These are phyloP conservation scores for Cercospora citrullina DNA, from an alignment of 2,329 filamentous ascomycete genomes.

Conservation along the genomic window DNA sequence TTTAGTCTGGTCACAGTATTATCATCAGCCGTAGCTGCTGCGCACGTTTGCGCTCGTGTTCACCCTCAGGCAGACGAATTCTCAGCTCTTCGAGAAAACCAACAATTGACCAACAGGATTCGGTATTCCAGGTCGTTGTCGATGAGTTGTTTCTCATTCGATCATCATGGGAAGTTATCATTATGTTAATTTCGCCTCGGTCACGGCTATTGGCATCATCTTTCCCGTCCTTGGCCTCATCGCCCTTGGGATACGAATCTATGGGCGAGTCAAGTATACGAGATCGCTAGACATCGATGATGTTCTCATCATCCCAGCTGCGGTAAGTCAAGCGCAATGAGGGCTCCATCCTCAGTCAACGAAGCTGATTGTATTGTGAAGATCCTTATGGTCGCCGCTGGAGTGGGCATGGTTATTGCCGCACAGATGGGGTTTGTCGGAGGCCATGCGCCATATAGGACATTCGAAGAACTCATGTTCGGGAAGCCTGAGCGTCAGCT, in stretches of 20 bases:
- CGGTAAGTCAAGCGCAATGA: constrained; percentile 4
- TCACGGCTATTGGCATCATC: constrained; percentile 18
- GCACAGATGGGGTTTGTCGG: constrained; percentile 19
- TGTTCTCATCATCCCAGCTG: constrained; percentile 20
- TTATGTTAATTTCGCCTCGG: constrained; percentile 17
- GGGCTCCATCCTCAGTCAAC: background rate
- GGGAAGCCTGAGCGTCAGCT: constrained; percentile 12
- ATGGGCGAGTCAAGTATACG: constrained; percentile 16
- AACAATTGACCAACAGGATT: background rate
- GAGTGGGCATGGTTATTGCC: constrained; percentile 16
- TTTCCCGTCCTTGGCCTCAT: constrained; percentile 16
- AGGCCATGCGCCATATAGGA: constrained; percentile 14
- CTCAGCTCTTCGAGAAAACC: background rate
- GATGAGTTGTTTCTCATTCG: background rate
- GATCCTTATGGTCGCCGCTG: constrained; percentile 16
- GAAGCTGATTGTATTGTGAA: constrained; percentile 1
- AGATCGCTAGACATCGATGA: constrained; percentile 21
- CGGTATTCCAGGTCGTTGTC: background rate
- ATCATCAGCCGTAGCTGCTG: constrained; percentile 5
- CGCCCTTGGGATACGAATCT: constrained; percentile 13
- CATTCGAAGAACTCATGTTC: constrained; percentile 11
- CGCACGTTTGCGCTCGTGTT: background rate
- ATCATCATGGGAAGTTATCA: constrained; percentile 7
- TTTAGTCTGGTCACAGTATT: background rate
- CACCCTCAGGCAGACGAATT: background rate